Evolutionary conservation across 1,284 basidiomycete genomes (phyloP).

Genomic region (Austroboletus novae-zelandiae): DNA sequence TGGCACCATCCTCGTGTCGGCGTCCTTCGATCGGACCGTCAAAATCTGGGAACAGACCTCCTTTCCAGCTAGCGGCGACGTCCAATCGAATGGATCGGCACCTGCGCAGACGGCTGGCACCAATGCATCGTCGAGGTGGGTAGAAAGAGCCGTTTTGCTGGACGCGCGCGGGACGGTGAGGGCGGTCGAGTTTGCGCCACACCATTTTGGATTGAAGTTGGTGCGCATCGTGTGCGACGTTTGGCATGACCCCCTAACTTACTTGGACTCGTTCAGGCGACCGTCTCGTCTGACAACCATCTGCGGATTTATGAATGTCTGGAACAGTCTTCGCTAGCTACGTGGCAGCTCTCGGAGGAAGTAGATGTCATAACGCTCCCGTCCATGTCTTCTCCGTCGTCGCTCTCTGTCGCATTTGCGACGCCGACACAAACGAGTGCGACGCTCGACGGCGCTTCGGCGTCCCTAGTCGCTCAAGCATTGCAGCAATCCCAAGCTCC

Average conservation of each 20-base stretch:
- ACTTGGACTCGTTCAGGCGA: conserved; percentile 52
- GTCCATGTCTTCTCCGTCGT: conserved; percentile 43
- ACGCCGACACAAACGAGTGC: conserved; percentile 67
- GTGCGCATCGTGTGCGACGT: conserved; percentile 43
- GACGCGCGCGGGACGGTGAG: conserved; percentile 86
- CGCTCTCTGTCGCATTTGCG: conserved; percentile 50
- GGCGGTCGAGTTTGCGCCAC: conserved; percentile 81
- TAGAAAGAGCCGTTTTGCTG: conserved; percentile 70
- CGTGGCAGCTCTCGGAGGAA: conserved; percentile 80
- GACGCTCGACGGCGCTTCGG: conserved; percentile 54
- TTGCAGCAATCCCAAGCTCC: conserved; percentile 56
- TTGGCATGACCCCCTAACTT: background rate
- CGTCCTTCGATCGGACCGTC: conserved; percentile 84
- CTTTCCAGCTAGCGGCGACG: conserved; percentile 32
- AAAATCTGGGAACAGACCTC: conserved; percentile 84
- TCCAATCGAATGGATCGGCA: conserved; percentile 30
- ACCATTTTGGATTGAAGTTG: conserved; percentile 82
- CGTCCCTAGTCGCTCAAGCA: conserved; percentile 58
- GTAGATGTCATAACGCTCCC: conserved; percentile 69
- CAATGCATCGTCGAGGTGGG: conserved; percentile 57
- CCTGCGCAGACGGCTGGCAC: conserved; percentile 22
- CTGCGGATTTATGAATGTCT: conserved; percentile 89
- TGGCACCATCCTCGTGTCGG: conserved; percentile 79
- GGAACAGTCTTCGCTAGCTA: conserved; percentile 74
- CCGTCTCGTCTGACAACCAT: conserved; percentile 82